Evolutionary conservation across 2,329 filamentous ascomycete species (phyloP), one percentile per base, ranked within the genome.

Genomic region (Alternaria burnsii): DNA sequence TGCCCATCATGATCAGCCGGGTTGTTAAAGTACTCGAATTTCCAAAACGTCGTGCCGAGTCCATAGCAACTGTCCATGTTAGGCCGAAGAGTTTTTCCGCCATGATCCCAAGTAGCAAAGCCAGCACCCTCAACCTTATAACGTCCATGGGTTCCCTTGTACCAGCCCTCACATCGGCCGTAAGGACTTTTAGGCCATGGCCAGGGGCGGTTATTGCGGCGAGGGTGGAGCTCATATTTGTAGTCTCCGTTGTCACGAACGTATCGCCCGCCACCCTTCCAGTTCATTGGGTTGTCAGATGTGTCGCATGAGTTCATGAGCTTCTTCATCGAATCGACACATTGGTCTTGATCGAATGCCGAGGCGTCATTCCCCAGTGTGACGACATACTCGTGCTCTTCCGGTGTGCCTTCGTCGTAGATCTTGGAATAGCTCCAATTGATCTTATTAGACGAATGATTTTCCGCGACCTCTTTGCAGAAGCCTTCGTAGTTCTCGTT

Each of bases 61-160:
- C 56, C 50, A 42, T 59, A 59, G 32, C 56, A 59, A 12, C 24
- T 20, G n/a, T 58, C 22, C 50, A 59, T 48, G 28, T 59, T 54
- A 11, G 50, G 50, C 42, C 51, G 32, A 26, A 59, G 41, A 36
- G 56, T 59, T 4, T 54, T 26, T 40, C 34, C 5, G 1, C 50
- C 50, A 10, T 53, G 5, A 26, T 59, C 56, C 48, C 50, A 59
- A 2, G 56, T 59, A 1, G 56, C 28, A 18, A 41, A 54, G 41
- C 56, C 56, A 8, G 56, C 28, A 36, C 56, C 51, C 11, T 59
- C 28, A 5, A 59, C 34, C 43, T 46, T 55, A 4, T 50, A 59
- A 2, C 32, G 32, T 9, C 56, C 28, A 20, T 26, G 10, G 1
- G 20, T 4, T 3, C 16, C 24, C 41, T 59, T 59, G 7, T 59